These are phyloP conservation scores for Papiliotrema nemorosa DNA, from an alignment of 1,284 basidiomycete species.

Conservation along the genomic window DNA sequence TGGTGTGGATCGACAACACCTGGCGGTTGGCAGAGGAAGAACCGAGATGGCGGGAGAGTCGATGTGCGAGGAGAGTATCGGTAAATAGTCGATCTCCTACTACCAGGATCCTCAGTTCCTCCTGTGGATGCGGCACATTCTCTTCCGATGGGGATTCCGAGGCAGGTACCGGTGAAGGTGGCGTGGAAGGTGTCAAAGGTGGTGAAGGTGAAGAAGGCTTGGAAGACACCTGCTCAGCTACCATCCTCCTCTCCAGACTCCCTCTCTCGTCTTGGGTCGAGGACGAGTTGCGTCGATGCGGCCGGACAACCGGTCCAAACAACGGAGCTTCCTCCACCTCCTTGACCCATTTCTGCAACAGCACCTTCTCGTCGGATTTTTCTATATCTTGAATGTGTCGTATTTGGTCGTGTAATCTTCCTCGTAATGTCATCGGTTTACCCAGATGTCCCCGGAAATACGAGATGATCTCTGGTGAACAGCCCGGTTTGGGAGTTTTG, in stretches of 20 bases:
- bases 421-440: slow-evolving; percentile 16
- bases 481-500: slow-evolving; percentile 70
- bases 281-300: not conserved
- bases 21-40: slow-evolving; percentile 7
- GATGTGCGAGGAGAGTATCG: slow-evolving; percentile 80
- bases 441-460: slow-evolving; percentile 54
- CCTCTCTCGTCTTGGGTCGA: not conserved
- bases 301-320: slow-evolving; percentile 20
- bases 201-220: too few species aligned
- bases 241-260: slow-evolving; percentile 3
- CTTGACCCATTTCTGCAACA: slow-evolving; percentile 20
- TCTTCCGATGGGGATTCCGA: too few species aligned
- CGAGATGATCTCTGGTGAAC: slow-evolving; percentile 62
- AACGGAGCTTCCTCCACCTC: slow-evolving; percentile 32
- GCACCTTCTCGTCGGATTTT: slow-evolving; percentile 27
- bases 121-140: not conserved
- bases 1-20: slow-evolving; percentile 43
- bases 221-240: too few species aligned
- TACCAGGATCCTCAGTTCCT: slow-evolving; percentile 57
- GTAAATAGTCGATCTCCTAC: slow-evolving; percentile 90
- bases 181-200: too few species aligned
- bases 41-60: slow-evolving; percentile 49
- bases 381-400: slow-evolving; percentile 3
- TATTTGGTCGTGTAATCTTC: slow-evolving; percentile 4
- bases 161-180: too few species aligned